Base-by-base conservation (phyloP, 805 yeast species). In the Myxozyma monticola region DNA sequence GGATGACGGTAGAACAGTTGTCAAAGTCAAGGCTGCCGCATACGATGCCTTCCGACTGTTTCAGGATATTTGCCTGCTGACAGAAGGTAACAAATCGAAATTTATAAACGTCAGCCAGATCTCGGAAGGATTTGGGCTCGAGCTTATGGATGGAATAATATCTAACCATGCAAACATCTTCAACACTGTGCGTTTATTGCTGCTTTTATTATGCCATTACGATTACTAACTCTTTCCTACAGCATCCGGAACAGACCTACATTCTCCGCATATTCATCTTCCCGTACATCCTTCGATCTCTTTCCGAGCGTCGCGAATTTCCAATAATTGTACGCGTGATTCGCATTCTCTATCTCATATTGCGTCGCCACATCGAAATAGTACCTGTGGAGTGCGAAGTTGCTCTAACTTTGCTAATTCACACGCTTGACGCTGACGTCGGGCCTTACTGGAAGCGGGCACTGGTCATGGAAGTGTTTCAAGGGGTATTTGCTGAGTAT, bases 311-410 rank as follows among this genome's bases (percentile, higher is more conserved):
- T 17, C 74, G 74, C 33, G 82, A 77, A 30, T 91, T 89, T 62
- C 75, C 95, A 0, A 74, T 84, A 12, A 78, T 81, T 42, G 84
- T 86, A 1, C 76, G 98, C 57, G 85, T 87, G 4, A 79, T 88
- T 37, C 76, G 98, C 44, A 75, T 89, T 8, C 75, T 88, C 14
- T 74, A 76, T 33, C 70, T 88, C 3, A 65, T 91, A 36, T 67
- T 89, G 4, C 71, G 78, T 29, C 80, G 82, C 22, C 86, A 81
- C 59, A 72, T 89, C 18, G 68, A 74, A 0, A 75, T 80, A 5
- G 68, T 91, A 31, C 84, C 79, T 44, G 76, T 85, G 28, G 97
- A 91, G 66, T 75, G 86, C 22, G 96, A 89, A 62, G 89, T 88
- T 5, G 79, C 90, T 1, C 68, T 91, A 14, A 82, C 95, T 0